Evolutionary conservation across 257 asterid species (phyloP).

Genomic region (Gentiana dahurica): DNA sequence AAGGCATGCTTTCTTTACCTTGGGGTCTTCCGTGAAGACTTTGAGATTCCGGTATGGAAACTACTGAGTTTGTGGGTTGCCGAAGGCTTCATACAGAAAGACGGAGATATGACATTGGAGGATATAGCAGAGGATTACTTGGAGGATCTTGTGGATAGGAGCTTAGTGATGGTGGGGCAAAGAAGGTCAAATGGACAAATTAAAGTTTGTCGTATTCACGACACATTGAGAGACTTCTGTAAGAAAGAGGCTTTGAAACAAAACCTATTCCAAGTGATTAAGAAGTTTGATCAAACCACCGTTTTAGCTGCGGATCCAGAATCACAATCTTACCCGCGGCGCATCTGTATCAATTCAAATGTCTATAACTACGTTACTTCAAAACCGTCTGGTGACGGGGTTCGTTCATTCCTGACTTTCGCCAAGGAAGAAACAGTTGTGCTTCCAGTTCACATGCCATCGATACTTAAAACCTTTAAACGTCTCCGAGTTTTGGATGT

Average conservation of each 20-base stretch:
- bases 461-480: background rate
- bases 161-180: constrained; percentile 6
- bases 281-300: background rate
- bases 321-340: background rate
- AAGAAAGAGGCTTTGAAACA: constrained; percentile 6
- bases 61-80: constrained; percentile 11
- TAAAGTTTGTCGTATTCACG: constrained; percentile 15
- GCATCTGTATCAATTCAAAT: background rate
- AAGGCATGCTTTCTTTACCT: constrained; percentile 11
- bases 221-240: constrained; percentile 12
- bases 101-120: background rate
- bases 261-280: background rate
- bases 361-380: background rate
- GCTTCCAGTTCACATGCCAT: background rate
- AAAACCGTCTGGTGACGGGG: constrained; percentile 9
- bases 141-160: constrained; percentile 10
- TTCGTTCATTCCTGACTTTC: constrained; percentile 4
- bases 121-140: constrained; percentile 4
- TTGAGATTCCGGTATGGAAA: constrained; percentile 7
- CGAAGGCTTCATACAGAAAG: constrained; percentile 10
- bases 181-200: constrained; percentile 1
- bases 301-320: no score
- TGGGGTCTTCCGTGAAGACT: constrained; percentile 1
- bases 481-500: constrained; percentile 11
- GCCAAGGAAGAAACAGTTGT: constrained; percentile 1